Evolutionary conservation across 2,329 filamentous ascomycete genomes (phyloP), one percentile per base, ranked within the genome.

Genomic region (Arthrocladium fulminans): DNA sequence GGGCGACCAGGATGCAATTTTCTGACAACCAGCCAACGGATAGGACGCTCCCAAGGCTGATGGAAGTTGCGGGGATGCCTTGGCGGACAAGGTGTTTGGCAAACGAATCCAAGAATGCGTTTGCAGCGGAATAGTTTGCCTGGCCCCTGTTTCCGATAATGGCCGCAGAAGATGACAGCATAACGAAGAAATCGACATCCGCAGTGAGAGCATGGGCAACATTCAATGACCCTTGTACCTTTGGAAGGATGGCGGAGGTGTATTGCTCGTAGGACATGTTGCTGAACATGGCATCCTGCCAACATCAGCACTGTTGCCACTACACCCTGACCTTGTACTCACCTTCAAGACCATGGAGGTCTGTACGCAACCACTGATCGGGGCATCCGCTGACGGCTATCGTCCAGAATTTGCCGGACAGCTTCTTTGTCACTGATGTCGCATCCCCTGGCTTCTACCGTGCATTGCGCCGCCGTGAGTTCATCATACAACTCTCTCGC

Each of bases 41-140:
- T 29, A 7, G 27, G 27, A 29, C 27, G 13, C 7, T 13, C 7
- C 27, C 27, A 13, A 29, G 7, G 27, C 13, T 13, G 27, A 29
- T 13, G 13, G 27, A 7, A 29, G 27, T 13, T 29, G 27, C 27
- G 27, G 7, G 27, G 27, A 29, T 7, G 13, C 27, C 27, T 29
- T 29, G 27, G 13, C 27, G 7, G 7, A 29, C 7, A 7, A 7
- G 27, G 27, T 29, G 27, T 13, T 29, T 29, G 7, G 27, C 27
- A 7, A 29, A 13, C 7, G 74, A 3, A 60, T 79, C 45, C 50
- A 77, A 0, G 47, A 76, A 0, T 64, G 83, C 0, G 65, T 73
- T 1, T 23, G 73, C 0, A 47, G 73, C 3, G 65, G 67, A 12
- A 72, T 73, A 2, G 65, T 66, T 0, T 75, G 74, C 6, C 17